Percentiles rank a stretch among this genome's conserved stretches.
Evolutionary conservation across 805 yeast genomes (phyloP).

Genomic region (Cyberlindnera meyerae): DNA sequence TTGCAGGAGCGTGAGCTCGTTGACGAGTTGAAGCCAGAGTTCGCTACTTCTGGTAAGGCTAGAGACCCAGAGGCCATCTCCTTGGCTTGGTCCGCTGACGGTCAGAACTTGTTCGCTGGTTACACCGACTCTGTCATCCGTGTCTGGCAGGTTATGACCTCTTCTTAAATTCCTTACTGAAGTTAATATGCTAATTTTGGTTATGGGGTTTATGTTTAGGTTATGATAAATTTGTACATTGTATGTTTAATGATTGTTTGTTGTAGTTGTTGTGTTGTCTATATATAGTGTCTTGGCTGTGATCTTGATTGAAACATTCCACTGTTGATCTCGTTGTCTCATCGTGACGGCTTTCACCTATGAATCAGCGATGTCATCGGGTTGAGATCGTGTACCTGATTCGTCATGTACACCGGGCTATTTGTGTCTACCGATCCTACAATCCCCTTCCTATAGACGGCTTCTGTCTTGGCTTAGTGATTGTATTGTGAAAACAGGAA

Average conservation of each 20-base stretch:
- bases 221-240: not conserved
- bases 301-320: no score
- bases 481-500: no score
- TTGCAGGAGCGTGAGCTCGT: constrained; percentile 89
- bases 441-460: no score
- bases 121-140: constrained; percentile 99
- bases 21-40: constrained; percentile 98
- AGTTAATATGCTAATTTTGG: not conserved
- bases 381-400: no score
- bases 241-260: not conserved
- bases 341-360: no score
- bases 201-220: not conserved
- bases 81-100: constrained; percentile 99
- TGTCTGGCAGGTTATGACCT: constrained; percentile 99
- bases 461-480: no score
- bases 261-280: no score
- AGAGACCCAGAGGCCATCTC: constrained; percentile 98
- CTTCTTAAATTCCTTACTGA: constrained; percentile 19
- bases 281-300: no score
- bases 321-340: no score
- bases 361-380: no score
- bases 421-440: no score
- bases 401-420: no score
- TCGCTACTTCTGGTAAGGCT: constrained; percentile 79
- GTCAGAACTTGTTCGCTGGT: constrained; percentile 99